Base-by-base conservation (phyloP, 75 land plant species). In the Picea glauca region DNA sequence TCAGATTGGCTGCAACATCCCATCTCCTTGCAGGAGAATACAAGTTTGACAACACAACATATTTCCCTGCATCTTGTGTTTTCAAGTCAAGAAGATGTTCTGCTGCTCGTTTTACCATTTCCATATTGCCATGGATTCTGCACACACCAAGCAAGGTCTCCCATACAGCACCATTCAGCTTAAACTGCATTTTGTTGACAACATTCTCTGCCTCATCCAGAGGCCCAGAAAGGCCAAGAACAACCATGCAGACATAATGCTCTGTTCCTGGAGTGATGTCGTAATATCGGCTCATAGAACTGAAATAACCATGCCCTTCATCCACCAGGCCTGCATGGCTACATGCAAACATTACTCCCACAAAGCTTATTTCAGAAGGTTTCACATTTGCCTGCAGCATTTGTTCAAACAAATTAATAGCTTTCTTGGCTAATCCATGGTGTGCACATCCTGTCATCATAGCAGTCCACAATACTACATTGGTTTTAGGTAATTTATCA, bases 131-230 rank as follows among this genome's bases (percentile, higher is more conserved):
- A 73, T 79, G 80, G 3, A 8, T 79, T 32, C 56, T 56, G 13
- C 80, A 79, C 26, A 78, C 80, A 15, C 80, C 78, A 74, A 79
- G 80, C 56, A 79, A 76, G 21, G 77, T 35, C 31, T 61, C 76
- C 80, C 80, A 79, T 23, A 33, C 23, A 23, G 43, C 38, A 31
- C 58, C 59, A 73, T 79, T 77, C 6, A n/a, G 62, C 57, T 70
- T 32, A 14, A 76, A 1, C 11, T 79, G 78, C 78, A 79, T 33
- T 33, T 74, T 21, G 30, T 56, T 32, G 80, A 79, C 3, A 20
- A 79, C 38, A n/a, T 79, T 40, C 62, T 68, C 77, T 35, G 80
- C 62, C 23, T 31, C 78, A 58, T 54, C 58, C 11, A 79, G 40
- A n/a, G 5, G n/a, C 46, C 80, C 80, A 38, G 78, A 77, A 54